Percentiles rank a stretch among this genome's conserved stretches.
Conservation (phyloP, 1,284 basidiomycete species). For the Tilletia walkeri region DNA sequence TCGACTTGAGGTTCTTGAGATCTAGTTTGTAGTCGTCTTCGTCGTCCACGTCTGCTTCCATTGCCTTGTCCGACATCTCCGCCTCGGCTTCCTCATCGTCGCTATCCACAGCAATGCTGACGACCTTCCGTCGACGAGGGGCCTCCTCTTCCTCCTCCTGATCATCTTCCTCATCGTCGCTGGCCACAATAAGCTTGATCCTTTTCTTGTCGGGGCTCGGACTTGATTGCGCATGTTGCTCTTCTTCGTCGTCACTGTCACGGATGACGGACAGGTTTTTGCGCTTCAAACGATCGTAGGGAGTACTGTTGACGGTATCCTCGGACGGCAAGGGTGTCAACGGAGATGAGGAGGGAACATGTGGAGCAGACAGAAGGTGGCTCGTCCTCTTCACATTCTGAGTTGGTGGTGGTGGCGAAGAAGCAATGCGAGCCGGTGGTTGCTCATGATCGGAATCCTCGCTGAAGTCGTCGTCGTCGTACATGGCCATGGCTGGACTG, state of each 20-base stretch:
- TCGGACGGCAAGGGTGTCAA: too few relatives aligned
- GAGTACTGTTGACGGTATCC: too few relatives aligned
- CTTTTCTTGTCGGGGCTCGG: background rate
- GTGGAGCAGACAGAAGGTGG: too few relatives aligned
- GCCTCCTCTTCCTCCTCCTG: background rate
- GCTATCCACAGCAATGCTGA: too few relatives aligned
- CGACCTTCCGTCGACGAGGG: too few relatives aligned
- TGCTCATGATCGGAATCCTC: background rate
- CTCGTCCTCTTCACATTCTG: too few relatives aligned
- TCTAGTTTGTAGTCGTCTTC: background rate
- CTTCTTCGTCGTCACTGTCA: background rate
- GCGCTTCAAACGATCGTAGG: background rate
- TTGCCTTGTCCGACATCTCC: background rate
- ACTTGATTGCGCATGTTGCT: background rate
- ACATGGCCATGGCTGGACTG: too few relatives aligned
- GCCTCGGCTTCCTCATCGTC: background rate
- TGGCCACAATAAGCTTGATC: background rate
- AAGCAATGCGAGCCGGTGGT: background rate
- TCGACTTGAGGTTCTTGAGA: background rate
- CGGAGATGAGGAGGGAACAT: background rate
- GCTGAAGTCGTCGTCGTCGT: too few relatives aligned
- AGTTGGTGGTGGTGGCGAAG: too few relatives aligned
- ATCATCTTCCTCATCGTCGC: conserved; percentile 6
- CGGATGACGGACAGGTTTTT: background rate
- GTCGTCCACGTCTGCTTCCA: background rate